Percentiles rank a stretch among this genome's conserved stretches.
Evolutionary conservation across 2,329 filamentous ascomycete species (phyloP).

Genomic region (Talaromyces sp.): DNA sequence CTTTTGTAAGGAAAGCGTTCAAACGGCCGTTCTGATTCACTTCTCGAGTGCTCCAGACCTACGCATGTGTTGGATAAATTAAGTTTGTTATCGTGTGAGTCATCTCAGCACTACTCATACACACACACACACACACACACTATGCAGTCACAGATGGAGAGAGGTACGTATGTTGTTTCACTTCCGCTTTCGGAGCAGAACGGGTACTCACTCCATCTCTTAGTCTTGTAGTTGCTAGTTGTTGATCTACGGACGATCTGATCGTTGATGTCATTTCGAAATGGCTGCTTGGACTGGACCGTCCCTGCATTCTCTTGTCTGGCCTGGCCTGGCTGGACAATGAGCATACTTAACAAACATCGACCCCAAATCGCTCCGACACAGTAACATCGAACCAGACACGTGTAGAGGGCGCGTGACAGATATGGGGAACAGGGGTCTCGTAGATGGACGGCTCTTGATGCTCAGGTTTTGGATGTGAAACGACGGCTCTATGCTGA

Average conservation of each 20-base stretch:
- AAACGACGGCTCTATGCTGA: constrained; percentile 11
- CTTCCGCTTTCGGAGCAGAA: constrained; percentile 14
- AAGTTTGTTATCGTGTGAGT: constrained; percentile 1
- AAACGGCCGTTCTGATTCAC: neutral
- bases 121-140: too few relatives aligned
- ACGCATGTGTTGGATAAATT: neutral
- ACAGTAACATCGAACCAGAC: neutral
- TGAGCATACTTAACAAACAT: neutral
- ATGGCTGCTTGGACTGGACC: neutral
- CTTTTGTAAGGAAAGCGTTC: neutral
- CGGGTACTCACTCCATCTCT: neutral
- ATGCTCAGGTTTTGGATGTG: constrained; percentile 1
- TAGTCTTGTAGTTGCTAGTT: too few relatives aligned
- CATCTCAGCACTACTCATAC: neutral
- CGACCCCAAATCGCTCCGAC: neutral
- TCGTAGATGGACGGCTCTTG: neutral
- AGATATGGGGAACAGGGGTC: neutral
- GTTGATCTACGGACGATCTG: neutral
- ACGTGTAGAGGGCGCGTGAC: constrained; percentile 11
- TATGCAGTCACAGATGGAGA: neutral
- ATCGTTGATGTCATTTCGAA: constrained; percentile 7
- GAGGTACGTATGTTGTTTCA: neutral
- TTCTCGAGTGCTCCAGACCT: neutral
- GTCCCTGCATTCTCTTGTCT: neutral
- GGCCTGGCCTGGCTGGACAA: neutral